Evolutionary conservation across 192 early-diverging fungal species (phyloP).

Genomic region (Backusella tuberculispora): DNA sequence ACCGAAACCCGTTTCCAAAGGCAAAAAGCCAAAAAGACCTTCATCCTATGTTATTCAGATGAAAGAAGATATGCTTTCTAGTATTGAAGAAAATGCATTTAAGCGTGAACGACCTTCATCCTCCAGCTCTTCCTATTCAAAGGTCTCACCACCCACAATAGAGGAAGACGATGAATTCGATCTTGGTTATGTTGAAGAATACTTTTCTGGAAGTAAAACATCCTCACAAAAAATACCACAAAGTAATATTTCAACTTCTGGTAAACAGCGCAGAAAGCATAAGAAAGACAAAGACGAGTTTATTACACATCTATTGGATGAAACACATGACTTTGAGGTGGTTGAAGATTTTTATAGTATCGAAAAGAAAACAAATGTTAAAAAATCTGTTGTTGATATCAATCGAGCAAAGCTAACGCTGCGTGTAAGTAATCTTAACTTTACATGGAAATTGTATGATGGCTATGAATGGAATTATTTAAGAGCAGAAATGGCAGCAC

Average conservation of each 20-base stretch:
- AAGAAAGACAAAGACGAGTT: conserved; percentile 32
- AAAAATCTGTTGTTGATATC: conserved; percentile 29
- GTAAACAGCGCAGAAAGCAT: conserved; percentile 29
- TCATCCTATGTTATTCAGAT: neutral
- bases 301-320: conserved; percentile 43
- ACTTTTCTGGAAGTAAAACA: conserved; percentile 38
- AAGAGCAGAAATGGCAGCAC: conserved; percentile 6
- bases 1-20: neutral
- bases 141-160: neutral
- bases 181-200: conserved; percentile 53
- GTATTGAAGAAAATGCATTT: conserved; percentile 61
- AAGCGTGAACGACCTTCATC: neutral
- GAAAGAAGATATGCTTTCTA: conserved; percentile 43
- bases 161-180: conserved; percentile 30
- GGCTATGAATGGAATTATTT: conserved; percentile 69
- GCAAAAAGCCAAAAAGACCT: neutral
- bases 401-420: conserved; percentile 47
- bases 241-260: conserved; percentile 6
- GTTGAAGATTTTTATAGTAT: conserved; percentile 54
- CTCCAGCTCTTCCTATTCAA: neutral
- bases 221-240: neutral
- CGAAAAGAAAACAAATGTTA: conserved; percentile 36
- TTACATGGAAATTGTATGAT: conserved; percentile 68
- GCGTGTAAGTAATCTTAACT: conserved; percentile 60
- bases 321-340: conserved; percentile 35